These are phyloP conservation scores for Aspergillus proliferans DNA, from an alignment of 2,329 filamentous ascomycete genomes.

Conservation along the genomic window DNA sequence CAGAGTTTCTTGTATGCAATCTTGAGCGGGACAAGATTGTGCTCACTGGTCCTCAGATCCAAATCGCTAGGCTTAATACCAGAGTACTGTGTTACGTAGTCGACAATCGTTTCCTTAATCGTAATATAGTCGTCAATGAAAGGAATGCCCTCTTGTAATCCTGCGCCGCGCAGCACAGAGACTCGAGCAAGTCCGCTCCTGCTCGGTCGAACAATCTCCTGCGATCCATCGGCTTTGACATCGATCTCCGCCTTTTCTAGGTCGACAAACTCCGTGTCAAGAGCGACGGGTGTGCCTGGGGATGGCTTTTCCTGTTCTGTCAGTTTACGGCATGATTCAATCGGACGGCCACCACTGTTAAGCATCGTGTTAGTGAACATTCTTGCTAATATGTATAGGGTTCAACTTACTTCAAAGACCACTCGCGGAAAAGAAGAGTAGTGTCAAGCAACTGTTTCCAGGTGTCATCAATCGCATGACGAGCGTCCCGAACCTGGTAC, in stretches of 20 bases:
- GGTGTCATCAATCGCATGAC: slow-evolving; percentile 73
- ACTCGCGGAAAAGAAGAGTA: slow-evolving; percentile 72
- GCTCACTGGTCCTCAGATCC: slow-evolving; percentile 67
- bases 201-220: slow-evolving; percentile 84
- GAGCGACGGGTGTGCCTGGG: slow-evolving; percentile 69
- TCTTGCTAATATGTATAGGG: too few species aligned
- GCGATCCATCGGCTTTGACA: slow-evolving; percentile 87
- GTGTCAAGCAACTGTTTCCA: slow-evolving; percentile 86
- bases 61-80: slow-evolving; percentile 83
- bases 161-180: slow-evolving; percentile 75
- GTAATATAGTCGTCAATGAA: slow-evolving; percentile 98
- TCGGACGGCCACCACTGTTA: slow-evolving; percentile 28
- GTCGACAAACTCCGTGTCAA: slow-evolving; percentile 95
- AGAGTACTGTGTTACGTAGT: slow-evolving; percentile 91
- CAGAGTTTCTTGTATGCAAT: slow-evolving; percentile 96
- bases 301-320: slow-evolving; percentile 58
- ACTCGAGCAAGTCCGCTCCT: slow-evolving; percentile 89
- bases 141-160: slow-evolving; percentile 69
- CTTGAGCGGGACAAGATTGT: slow-evolving; percentile 82
- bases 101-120: slow-evolving; percentile 83
- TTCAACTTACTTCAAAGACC: slow-evolving; percentile 44
- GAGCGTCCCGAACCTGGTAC: slow-evolving; percentile 75
- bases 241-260: slow-evolving; percentile 91
- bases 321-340: slow-evolving; percentile 35
- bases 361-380: background rate